Evolutionary conservation across 129 eudicot species (phyloP).

Genomic region (Apium graveolens): DNA sequence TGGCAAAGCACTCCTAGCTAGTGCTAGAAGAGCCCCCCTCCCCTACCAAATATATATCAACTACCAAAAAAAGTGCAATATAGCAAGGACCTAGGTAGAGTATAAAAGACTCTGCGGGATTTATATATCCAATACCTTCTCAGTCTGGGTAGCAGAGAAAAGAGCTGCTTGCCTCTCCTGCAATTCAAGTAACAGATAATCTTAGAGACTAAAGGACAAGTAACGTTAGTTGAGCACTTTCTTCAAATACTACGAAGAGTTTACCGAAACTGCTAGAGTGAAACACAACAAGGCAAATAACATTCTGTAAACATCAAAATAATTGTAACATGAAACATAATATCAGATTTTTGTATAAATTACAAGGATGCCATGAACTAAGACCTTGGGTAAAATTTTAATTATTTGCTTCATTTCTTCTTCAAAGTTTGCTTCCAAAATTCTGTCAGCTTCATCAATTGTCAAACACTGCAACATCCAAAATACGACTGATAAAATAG

Average conservation of each 20-base stretch:
- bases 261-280: background rate
- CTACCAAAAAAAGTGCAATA: no score
- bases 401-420: slow-evolving; percentile 87
- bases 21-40: background rate
- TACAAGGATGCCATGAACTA: background rate
- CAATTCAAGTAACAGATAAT: background rate
- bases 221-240: background rate
- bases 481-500: background rate
- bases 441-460: slow-evolving; percentile 94
- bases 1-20: slow-evolving; percentile 3
- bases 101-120: no score
- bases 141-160: slow-evolving; percentile 58
- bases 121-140: slow-evolving; percentile 32
- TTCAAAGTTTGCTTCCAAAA: slow-evolving; percentile 85
- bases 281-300: background rate
- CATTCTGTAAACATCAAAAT: background rate
- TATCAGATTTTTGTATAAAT: no score
- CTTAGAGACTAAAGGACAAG: background rate
- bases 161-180: slow-evolving; percentile 57
- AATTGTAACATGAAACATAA: background rate
- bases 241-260: background rate
- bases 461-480: slow-evolving; percentile 55
- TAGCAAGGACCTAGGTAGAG: no score
- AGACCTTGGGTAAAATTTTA: slow-evolving; percentile 72
- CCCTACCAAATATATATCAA: no score